Conservation (phyloP, 1,139 yeast species). For the Hemisphaericaspora xylofermentans region DNA sequence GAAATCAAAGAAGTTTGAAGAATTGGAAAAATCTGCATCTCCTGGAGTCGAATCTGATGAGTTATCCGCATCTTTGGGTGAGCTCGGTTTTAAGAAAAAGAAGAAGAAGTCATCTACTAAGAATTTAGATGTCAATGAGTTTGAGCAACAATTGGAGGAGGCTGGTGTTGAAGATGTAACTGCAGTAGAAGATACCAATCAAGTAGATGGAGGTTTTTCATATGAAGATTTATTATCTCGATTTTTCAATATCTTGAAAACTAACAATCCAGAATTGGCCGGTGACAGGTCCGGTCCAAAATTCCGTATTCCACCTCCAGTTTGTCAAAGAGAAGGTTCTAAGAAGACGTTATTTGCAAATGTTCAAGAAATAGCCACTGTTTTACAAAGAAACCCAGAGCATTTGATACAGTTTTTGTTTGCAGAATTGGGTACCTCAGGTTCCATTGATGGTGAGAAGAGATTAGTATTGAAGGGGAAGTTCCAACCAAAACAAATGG, state of each 20-base stretch:
- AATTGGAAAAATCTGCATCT: slow-evolving; percentile 22
- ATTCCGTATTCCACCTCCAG: slow-evolving; percentile 96
- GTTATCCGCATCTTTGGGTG: slow-evolving; percentile 65
- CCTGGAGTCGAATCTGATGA: slow-evolving; percentile 46
- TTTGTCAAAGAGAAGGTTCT: slow-evolving; percentile 94
- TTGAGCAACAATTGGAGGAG: slow-evolving; percentile 84
- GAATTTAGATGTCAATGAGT: slow-evolving; percentile 64
- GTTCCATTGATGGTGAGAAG: slow-evolving; percentile 97
- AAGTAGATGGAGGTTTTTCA: slow-evolving; percentile 58
- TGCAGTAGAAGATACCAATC: slow-evolving; percentile 22
- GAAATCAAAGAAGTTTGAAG: slow-evolving; percentile 46
- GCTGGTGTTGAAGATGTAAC: slow-evolving; percentile 75
- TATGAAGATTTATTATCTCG: slow-evolving; percentile 78
- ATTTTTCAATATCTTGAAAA: slow-evolving; percentile 80
- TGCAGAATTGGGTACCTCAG: slow-evolving; percentile 99
- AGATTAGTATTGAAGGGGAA: slow-evolving; percentile 97
- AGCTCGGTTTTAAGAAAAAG: slow-evolving; percentile 79
- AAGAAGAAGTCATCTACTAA: slow-evolving; percentile 79
- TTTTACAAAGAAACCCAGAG: slow-evolving; percentile 94
- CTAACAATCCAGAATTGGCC: slow-evolving; percentile 96
- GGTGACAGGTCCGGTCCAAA: slow-evolving; percentile 93
- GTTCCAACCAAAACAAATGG: slow-evolving; percentile 97
- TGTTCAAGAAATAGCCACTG: slow-evolving; percentile 91
- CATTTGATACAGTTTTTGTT: slow-evolving; percentile 95
- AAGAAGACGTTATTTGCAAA: slow-evolving; percentile 96